phyloP scores from a whole-genome alignment of 23 red algal species.

The Pyropia yezoensis region DNA sequence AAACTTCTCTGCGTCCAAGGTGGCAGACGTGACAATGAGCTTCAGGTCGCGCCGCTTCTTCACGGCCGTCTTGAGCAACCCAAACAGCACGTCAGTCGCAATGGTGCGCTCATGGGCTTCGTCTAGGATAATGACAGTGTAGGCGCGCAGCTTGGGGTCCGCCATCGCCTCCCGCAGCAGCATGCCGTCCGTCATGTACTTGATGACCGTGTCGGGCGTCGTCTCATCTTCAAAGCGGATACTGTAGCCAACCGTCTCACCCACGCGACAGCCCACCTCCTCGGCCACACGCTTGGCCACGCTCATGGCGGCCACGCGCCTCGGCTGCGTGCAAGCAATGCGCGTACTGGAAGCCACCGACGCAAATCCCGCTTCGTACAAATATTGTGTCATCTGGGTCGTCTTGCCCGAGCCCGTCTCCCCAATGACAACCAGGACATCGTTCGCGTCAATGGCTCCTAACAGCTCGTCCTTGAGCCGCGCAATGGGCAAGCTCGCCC shows the following conservation, averaged over 20 bases:
- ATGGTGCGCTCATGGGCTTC: constrained; percentile 98
- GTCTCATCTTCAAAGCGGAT: constrained; percentile 98
- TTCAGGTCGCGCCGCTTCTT: constrained; percentile 58
- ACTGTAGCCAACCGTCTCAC: constrained; percentile 88
- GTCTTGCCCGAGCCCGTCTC: constrained; percentile 98
- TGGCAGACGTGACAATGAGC: constrained; percentile 91
- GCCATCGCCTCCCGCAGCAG: constrained; percentile 88
- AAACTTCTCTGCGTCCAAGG: constrained; percentile 93
- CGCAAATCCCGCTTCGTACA: constrained; percentile 71
- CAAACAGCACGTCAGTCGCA: constrained; percentile 92
- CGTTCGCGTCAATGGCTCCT: constrained; percentile 57
- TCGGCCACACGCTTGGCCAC: constrained; percentile 90
- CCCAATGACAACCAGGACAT: constrained; percentile 88
- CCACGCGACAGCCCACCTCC: constrained; percentile 70
- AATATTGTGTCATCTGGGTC: constrained; percentile 97
- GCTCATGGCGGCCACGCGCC: constrained; percentile 85
- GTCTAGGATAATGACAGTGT: constrained; percentile 93
- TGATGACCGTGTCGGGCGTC: constrained; percentile 73
- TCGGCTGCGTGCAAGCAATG: constrained; percentile 95
- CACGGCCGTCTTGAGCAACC: constrained; percentile 71
- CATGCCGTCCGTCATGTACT: constrained; percentile 99
- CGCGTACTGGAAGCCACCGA: constrained; percentile 1
- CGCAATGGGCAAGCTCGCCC: constrained; percentile 72
- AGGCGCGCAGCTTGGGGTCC: constrained; percentile 64
- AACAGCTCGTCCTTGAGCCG: constrained; percentile 65